Conservation (phyloP, 495 filamentous ascomycete genomes). For the Hyaloscypha hepaticicola region DNA sequence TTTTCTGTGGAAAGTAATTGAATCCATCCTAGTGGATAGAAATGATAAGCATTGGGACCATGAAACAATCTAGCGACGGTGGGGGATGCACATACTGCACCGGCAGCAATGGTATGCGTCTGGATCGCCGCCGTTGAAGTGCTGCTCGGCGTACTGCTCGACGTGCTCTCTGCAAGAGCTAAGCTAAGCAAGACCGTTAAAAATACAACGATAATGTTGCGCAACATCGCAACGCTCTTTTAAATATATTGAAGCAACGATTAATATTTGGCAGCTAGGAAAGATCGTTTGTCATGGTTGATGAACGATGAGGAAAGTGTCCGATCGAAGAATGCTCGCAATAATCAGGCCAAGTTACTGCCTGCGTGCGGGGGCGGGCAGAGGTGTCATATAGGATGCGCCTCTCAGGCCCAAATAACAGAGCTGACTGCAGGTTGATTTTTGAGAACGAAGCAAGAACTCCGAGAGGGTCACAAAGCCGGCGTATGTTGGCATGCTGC, state of each 20-base stretch:
- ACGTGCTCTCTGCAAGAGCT: background rate
- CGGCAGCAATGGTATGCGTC: slow-evolving; percentile 35
- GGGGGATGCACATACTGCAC: slow-evolving; percentile 30
- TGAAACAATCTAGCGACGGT: background rate
- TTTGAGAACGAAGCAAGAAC: background rate
- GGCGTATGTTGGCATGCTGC: background rate
- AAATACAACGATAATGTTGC: slow-evolving; percentile 4
- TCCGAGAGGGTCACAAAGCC: background rate
- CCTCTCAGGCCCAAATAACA: slow-evolving; percentile 5
- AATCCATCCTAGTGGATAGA: slow-evolving; percentile 31
- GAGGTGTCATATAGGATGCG: background rate
- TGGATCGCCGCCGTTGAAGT: slow-evolving; percentile 23
- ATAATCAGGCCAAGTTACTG: background rate
- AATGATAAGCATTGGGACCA: slow-evolving; percentile 13
- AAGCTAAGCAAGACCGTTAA: slow-evolving; percentile 4
- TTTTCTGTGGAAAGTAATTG: slow-evolving; percentile 35
- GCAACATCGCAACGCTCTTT: slow-evolving; percentile 13
- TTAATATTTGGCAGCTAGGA: slow-evolving; percentile 1
- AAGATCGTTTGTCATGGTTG: slow-evolving; percentile 13
- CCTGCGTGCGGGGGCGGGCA: slow-evolving; percentile 1
- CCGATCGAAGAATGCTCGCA: slow-evolving; percentile 6
- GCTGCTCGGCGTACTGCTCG: slow-evolving; percentile 1
- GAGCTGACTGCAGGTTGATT: background rate
- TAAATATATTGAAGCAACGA: background rate
- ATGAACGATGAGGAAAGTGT: background rate